A percentile compares a stretch with the other conserved stretches of the same genome.
phyloP scores from a whole-genome alignment of 208 protist genomes.

The Herpetomonas muscarum region DNA sequence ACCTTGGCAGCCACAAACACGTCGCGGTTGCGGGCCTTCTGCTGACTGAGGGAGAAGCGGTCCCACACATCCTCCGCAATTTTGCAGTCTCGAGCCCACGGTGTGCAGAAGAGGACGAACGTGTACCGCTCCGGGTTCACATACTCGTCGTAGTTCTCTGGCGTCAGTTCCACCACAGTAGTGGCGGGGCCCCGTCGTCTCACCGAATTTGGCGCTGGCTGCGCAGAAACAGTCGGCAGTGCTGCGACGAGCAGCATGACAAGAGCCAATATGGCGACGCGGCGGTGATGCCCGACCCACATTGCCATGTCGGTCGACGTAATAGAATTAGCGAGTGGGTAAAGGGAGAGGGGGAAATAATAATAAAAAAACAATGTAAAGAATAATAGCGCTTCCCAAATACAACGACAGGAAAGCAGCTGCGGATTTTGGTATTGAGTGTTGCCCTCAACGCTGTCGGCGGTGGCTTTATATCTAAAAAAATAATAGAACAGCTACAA shows the following conservation, averaged over 20 bases:
- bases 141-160: constrained; percentile 56
- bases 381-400: constrained; percentile 1
- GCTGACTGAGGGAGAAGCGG: constrained; percentile 71
- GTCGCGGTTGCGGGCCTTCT: constrained; percentile 33
- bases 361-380: constrained; percentile 4
- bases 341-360: neutral
- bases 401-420: constrained; percentile 1
- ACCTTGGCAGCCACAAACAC: constrained; percentile 66
- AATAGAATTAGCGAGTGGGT: neutral
- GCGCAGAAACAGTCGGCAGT: neutral
- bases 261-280: too few species aligned
- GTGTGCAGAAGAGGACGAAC: constrained; percentile 73
- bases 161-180: constrained; percentile 58
- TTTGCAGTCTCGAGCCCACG: constrained; percentile 53
- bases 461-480: too few species aligned
- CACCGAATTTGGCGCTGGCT: neutral
- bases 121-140: constrained; percentile 49
- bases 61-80: constrained; percentile 34
- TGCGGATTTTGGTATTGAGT: neutral
- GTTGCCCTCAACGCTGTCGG: too few species aligned
- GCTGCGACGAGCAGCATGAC: constrained; percentile 9
- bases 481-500: too few species aligned
- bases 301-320: too few species aligned
- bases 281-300: too few species aligned
- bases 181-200: constrained; percentile 8